phyloP scores from a whole-genome alignment of 2,329 filamentous ascomycete genomes.

The Penicillium expansum region DNA sequence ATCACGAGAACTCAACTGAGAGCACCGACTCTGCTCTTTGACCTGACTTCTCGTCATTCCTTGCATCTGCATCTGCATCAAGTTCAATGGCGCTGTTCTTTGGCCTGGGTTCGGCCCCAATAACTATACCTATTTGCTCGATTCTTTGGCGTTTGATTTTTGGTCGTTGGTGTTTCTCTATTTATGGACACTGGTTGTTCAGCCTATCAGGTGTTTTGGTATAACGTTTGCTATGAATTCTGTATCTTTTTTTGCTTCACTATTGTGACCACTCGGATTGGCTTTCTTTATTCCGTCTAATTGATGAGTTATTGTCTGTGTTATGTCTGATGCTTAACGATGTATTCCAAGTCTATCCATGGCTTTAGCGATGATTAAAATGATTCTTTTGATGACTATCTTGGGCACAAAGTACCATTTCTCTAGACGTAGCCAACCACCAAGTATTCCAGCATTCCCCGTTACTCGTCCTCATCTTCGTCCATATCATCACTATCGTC shows the following conservation, averaged over 20 bases:
- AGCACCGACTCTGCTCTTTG: slow-evolving; percentile 1
- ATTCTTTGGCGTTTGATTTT: neutral
- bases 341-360: slow-evolving; percentile 1
- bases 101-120: neutral
- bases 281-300: slow-evolving; percentile 3
- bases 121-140: neutral
- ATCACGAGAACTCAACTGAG: slow-evolving; percentile 52
- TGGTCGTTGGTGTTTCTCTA: neutral
- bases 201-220: neutral
- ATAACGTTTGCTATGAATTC: slow-evolving; percentile 1
- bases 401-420: neutral
- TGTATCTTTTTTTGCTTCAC: neutral
- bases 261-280: slow-evolving; percentile 1
- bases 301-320: slow-evolving; percentile 10
- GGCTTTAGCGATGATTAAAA: slow-evolving; percentile 10
- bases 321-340: slow-evolving; percentile 17
- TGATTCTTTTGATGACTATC: neutral
- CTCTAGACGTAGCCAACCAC: neutral
- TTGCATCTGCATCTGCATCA: slow-evolving; percentile 21
- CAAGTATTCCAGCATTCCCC: neutral
- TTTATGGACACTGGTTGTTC: slow-evolving; percentile 8
- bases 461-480: neutral
- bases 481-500: neutral
- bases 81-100: slow-evolving; percentile 12
- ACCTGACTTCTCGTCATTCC: neutral